Conservation (phyloP, 176 grass and related monocot species). For the Oryza australiensis region DNA sequence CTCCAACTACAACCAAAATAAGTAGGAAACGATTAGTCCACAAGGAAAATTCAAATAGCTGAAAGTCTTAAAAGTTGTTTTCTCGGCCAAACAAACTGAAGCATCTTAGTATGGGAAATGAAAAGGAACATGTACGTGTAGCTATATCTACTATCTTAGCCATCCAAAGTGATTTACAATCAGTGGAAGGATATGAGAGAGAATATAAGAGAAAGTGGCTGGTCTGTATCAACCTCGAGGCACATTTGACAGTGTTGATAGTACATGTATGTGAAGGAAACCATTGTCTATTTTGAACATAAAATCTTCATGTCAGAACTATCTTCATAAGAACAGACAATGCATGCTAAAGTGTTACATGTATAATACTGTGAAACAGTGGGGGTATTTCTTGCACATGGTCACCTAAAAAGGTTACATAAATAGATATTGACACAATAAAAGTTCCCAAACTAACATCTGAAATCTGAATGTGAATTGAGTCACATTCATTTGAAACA, state of each 20-base stretch:
- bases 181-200: not conserved
- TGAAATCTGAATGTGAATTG: not conserved
- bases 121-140: not conserved
- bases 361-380: not conserved
- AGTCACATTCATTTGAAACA: not conserved
- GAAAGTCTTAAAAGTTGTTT: constrained; percentile 7
- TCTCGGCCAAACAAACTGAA: constrained; percentile 10
- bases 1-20: constrained; percentile 56
- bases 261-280: not conserved
- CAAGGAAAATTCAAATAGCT: constrained; percentile 25
- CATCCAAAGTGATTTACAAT: not conserved
- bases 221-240: not conserved
- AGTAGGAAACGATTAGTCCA: constrained; percentile 7
- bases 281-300: not conserved
- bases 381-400: not conserved
- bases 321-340: not conserved
- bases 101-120: not conserved
- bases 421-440: not conserved
- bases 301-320: not conserved
- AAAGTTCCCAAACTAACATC: not conserved
- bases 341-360: not conserved
- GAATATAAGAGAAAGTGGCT: not conserved
- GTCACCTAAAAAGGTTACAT: not conserved
- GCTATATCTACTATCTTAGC: not conserved
- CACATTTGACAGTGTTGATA: not conserved